Evolutionary conservation across 345 rosid species (phyloP), one percentile per base, ranked within the genome.

Genomic region (Syzygium jambos): DNA sequence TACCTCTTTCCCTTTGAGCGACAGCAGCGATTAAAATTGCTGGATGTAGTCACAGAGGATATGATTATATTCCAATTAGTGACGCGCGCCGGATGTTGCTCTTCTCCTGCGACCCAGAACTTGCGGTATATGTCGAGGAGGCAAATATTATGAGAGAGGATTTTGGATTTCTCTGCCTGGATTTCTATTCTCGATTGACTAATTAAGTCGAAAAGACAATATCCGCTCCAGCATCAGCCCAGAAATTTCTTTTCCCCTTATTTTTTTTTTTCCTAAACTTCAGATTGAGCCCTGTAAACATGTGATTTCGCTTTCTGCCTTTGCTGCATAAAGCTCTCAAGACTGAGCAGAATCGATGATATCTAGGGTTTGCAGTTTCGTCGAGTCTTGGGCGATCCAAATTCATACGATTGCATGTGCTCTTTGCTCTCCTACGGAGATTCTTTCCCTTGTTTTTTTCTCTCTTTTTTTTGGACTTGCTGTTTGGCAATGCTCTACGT

Each of bases 161-260:
- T 51, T 22, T 34, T 14, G 25, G 38, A 5, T 59, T 54, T 86
- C 13, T 53, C 9, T 41, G 49, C 34, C 6, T 46, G 11, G 43
- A 46, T 16, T n/a, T 63, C 27, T 65, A 1, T 59, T 86, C 29
- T 65, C 3, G 0, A 0, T 59, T 9, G 21, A 63, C 16, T 59
- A 59, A 23, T 41, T n/a, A 2, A 27, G 23, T 30, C 22, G 11
- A 1, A 30, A 38, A 0, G 68, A 43, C 4, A 54, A 56, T 29
- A 30, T 29, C 5, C 1, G 6, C 14, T 53, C 41, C 4, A 0
- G 19, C 29, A 6, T 14, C 1, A n/a, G 38, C n/a, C 29, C 4
- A 14, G 73, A 61, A 92, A 59, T 13, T 63, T 14, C 7, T 9
- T 65, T 29, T 30, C 34, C 43, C 22, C 43, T 10, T 27, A 29